These are phyloP conservation scores for Zoysia pacifica DNA, from an alignment of 176 grass and related monocot species.

Conservation along the genomic window DNA sequence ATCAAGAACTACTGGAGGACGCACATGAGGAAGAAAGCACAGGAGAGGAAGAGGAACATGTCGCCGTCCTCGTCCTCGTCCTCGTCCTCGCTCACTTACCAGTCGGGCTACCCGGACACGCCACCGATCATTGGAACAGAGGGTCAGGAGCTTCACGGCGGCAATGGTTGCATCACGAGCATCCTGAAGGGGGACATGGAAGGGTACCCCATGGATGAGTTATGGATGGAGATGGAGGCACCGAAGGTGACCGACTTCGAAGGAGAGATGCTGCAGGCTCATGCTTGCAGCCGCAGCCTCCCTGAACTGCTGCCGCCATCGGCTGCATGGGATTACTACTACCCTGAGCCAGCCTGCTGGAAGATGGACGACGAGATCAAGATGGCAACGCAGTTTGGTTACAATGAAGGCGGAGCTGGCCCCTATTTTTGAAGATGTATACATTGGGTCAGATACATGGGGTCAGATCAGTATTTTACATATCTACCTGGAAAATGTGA, in stretches of 20 bases:
- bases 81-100: constrained; percentile 73
- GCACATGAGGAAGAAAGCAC: constrained; percentile 96
- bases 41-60: constrained; percentile 69
- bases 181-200: constrained; percentile 52
- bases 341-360: too few species aligned
- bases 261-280: constrained; percentile 36
- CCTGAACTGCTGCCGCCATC: constrained; percentile 28
- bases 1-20: constrained; percentile 99
- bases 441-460: constrained; percentile 4
- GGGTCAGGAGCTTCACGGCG: constrained; percentile 40
- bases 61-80: constrained; percentile 67
- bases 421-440: not conserved
- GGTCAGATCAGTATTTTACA: constrained; percentile 31
- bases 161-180: constrained; percentile 59
- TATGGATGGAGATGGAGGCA: constrained; percentile 85
- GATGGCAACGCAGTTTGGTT: too few species aligned
- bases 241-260: constrained; percentile 31
- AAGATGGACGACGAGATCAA: too few species aligned
- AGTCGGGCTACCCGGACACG: constrained; percentile 44
- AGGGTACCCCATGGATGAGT: constrained; percentile 81
- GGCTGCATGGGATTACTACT: constrained; percentile 43
- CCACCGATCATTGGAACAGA: constrained; percentile 36
- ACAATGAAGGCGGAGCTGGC: too few species aligned
- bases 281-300: constrained; percentile 30
- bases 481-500: constrained; percentile 52